Conservation (phyloP, 2,329 filamentous ascomycete genomes). For the Paecilomyces sp. region DNA sequence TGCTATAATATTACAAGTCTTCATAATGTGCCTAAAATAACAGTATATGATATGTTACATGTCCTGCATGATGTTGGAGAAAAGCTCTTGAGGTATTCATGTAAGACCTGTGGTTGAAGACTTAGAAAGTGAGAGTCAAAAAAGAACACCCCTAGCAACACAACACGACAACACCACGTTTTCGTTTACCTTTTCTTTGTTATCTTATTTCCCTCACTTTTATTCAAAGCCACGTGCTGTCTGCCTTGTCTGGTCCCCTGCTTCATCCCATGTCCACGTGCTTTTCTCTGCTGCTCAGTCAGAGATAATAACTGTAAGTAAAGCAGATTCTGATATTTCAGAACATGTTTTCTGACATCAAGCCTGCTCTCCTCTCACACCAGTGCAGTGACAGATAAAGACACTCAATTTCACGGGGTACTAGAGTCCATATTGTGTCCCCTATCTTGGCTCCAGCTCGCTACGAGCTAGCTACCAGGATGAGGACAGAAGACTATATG, state of each 20-base stretch:
- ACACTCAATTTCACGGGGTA: background rate
- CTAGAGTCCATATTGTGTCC: background rate
- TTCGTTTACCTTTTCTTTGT: background rate
- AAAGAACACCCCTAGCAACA: background rate
- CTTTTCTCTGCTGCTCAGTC: background rate
- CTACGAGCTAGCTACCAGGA: constrained; percentile 4
- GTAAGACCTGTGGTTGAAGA: background rate
- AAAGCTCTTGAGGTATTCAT: background rate
- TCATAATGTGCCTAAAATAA: background rate
- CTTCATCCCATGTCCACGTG: background rate
- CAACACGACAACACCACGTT: background rate
- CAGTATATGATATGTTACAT: background rate
- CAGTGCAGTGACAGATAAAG: background rate
- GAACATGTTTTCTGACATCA: background rate
- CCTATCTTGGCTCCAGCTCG: background rate
- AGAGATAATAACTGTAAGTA: background rate
- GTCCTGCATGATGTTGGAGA: background rate
- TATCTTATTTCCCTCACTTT: background rate
- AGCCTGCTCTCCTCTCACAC: background rate
- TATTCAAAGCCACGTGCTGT: background rate
- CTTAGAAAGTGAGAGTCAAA: background rate
- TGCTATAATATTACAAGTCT: too few relatives aligned
- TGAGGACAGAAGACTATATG: constrained; percentile 19
- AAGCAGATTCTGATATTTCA: background rate
- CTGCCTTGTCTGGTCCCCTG: background rate